Base-by-base conservation (phyloP, 129 eudicot genomes). In the Gnaphalium uliginosum region DNA sequence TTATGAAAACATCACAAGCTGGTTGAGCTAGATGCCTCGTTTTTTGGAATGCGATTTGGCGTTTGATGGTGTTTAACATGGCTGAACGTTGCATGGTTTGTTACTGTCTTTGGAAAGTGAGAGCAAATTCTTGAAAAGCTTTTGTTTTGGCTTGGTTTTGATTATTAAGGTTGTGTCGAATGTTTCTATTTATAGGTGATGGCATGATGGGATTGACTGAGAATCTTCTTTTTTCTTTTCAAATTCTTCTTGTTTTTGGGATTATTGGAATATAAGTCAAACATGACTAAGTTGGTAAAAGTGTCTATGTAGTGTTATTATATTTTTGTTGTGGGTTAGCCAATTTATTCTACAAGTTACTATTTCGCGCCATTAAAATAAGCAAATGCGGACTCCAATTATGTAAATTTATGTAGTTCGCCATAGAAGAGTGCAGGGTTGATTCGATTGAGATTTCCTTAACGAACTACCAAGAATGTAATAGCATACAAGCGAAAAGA, bases 1-100 rank as follows among this genome's bases (percentile, higher is more conserved):
- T 91, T 23, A 92, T 87, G 79, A 92, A 89, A 27, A 92, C 96
- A 50, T 89, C 96, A 26, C 86, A 88, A 10, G 84, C 76, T 18
- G 80, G 80, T 0, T 33, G 41, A 68, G 75, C 67, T 29, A n/a
- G 27, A 30, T 67, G 50, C 59, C 71, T 68, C 76, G 70, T 6
- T 19, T 65, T 79, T 14, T 78, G 85, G 65, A 71, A 48, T 0
- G 82, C 75, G 27, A 86, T 41, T 65, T 89, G 81, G 69, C 83
- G 84, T 75, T 78, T 79, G 60, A 86, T 37, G 61, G 81, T 60
- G 66, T 77, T 86, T 35, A 79, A 66, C 76, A 83, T 76, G 66
- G 73, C 71, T 56, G 87, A 69, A 53, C 84, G 87, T 10, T 89
- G 81, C 95, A 89, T 89, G 83, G 10, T 65, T 56, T 53, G 53